phyloP scores from a whole-genome alignment of 805 yeast genomes.

The Nakazawaea wickerhamii region DNA sequence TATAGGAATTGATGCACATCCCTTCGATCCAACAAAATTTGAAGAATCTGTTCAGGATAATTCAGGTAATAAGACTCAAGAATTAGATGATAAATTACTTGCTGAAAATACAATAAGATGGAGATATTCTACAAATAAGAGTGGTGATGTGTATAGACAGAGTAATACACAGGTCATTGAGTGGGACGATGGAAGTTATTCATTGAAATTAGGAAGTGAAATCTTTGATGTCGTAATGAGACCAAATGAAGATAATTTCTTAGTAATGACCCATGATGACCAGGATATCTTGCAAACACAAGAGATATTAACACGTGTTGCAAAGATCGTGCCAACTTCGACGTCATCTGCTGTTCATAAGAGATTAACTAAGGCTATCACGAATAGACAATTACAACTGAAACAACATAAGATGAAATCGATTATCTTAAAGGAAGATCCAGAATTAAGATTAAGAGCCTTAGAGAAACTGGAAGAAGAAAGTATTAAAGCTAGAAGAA shows the following conservation, averaged over 20 bases:
- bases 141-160: slow-evolving; percentile 71
- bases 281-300: slow-evolving; percentile 69
- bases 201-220: slow-evolving; percentile 84
- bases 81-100: slow-evolving; percentile 56
- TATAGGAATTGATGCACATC: slow-evolving; percentile 74
- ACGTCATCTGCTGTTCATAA: slow-evolving; percentile 81
- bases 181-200: slow-evolving; percentile 91
- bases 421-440: slow-evolving; percentile 54
- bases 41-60: slow-evolving; percentile 32
- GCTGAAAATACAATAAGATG: slow-evolving; percentile 89
- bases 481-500: slow-evolving; percentile 59
- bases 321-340: slow-evolving; percentile 84
- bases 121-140: slow-evolving; percentile 79
- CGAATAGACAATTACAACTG: slow-evolving; percentile 37
- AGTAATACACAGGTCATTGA: slow-evolving; percentile 85
- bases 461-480: slow-evolving; percentile 64
- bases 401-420: slow-evolving; percentile 45
- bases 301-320: slow-evolving; percentile 54
- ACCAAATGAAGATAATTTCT: slow-evolving; percentile 62
- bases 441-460: slow-evolving; percentile 59
- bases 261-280: slow-evolving; percentile 65
- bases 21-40: slow-evolving; percentile 69
- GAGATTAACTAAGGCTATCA: slow-evolving; percentile 68
- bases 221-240: slow-evolving; percentile 70
- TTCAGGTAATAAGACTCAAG: slow-evolving; percentile 37